Base-by-base conservation (phyloP, 2,329 filamentous ascomycete genomes). In the Penicillium sp. region DNA sequence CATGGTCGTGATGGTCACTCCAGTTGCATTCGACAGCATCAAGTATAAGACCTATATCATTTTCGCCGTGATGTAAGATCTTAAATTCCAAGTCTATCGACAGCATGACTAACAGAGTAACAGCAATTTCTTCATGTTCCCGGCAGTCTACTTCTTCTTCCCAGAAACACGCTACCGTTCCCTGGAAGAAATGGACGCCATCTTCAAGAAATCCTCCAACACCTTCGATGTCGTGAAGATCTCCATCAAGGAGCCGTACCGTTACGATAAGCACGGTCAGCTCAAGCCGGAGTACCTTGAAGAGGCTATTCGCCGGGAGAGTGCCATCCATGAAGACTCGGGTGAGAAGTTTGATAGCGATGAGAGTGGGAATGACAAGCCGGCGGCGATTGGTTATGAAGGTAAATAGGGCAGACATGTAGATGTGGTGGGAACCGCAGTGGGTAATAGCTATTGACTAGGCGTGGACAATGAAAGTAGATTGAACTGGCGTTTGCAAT, bases 101-200 rank as follows among this genome's bases (percentile, higher is more conserved):
- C n/a, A 2, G 25, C 6, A 12, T n/a, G 17, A 47, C 62, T 67
- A 34, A 67, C 28, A 12, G 1, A 11, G 28, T 54, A 1, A 52
- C 63, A 78, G 75, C 63, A 84, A 84, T 66, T 80, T 80, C 10
- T 76, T 78, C 65, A 83, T 84, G 65, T 75, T 84, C 39, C 83
- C 83, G 0, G 77, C 78, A 14, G 81, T 84, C 34, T 86, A 84
- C 73, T 82, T 84, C 71, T 84, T 86, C 77, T 85, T 83, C 69
- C 84, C 84, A 0, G 84, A 86, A 64, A 86, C 83, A 0, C 82
- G 82, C 5, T 82, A 81, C 61, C 81, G 83, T 11, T 83, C 79
- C n/a, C 78, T 89, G 17, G 87, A 90, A 71, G 88, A 90, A 71
- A 85, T 90, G 71, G 87, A 90, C 65, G 80, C 83, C 59, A 86